Evolutionary conservation across 768 basidiomycete species (phyloP), one percentile per base, ranked within the genome.

Genomic region (Amanita polypyramis): DNA sequence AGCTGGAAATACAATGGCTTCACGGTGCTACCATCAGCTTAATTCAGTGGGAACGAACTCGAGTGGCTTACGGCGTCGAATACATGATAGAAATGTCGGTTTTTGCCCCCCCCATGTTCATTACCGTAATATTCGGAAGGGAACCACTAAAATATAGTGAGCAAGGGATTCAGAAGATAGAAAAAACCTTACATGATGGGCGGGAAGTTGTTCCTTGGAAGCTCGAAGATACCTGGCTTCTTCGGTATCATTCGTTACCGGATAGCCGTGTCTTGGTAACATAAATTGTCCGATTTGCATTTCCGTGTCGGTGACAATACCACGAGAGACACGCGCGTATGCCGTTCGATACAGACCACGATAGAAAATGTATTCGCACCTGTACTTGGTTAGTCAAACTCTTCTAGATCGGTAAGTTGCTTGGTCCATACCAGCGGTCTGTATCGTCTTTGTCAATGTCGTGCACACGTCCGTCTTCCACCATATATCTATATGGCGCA

Each of bases 281-380:
- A 85, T 73, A 58, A 92, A 94, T 61, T 87, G 88, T 9, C 81
- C 90, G 32, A 94, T 78, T 63, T 92, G 92, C 44, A 92, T 72
- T 58, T 94, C 90, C 1, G 92, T 94, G 57, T 95, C 92, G 20
- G 88, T 92, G 53, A 95, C 84, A 29, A 79, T 80, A 19, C 87
- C 81, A 15, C 88, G 76, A 9, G 89, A 87, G 14, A 95, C 63
- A 14, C 91, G 76, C 0, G 84, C 90, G 59, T 89, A 94, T n/a
- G 81, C 68, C 2, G 85, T 87, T 14, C 85, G 73, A 58, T 87
- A 82, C 20, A 90, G 56, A 1, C 83, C 87, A 9, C 90, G 77
- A 60, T 89, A 94, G 20, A 89, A 65, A 43, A 95, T 89, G 58
- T 94, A 94, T 69, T 94, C 87, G 66, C 91, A 95, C 86, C 87